phyloP scores from a whole-genome alignment of 306 rosid genomes.

The Citrullus mucosospermus region DNA sequence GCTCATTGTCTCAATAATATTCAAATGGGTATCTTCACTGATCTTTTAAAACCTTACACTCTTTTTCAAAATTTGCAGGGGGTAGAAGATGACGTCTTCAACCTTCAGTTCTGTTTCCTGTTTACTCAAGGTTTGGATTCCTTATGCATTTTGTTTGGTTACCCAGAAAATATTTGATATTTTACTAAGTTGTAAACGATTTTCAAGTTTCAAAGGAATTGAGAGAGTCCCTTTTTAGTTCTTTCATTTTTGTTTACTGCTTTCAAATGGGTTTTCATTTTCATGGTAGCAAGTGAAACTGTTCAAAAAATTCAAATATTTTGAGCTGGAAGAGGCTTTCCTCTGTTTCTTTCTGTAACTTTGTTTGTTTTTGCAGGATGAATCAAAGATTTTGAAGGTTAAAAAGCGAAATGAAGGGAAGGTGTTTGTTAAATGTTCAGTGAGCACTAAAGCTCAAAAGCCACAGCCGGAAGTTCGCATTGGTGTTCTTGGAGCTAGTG shows the following conservation, averaged over 20 bases:
- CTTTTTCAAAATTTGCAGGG: not conserved
- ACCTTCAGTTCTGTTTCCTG: not conserved
- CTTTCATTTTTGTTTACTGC: not conserved
- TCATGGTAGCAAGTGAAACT: not conserved
- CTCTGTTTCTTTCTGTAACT: not conserved
- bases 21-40: not conserved
- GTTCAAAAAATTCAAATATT: not conserved
- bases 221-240: not conserved
- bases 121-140: constrained; percentile 3
- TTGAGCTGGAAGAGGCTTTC: not conserved
- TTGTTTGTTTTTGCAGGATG: constrained; percentile 18
- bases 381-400: constrained; percentile 5
- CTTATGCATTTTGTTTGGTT: not conserved
- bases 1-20: not conserved
- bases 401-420: constrained; percentile 31
- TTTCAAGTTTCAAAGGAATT: not conserved
- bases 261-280: not conserved
- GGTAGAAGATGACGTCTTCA: not conserved
- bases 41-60: not conserved
- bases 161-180: too few relatives aligned
- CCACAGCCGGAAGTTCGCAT: constrained; percentile 49
- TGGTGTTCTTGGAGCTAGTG: constrained; percentile 99
- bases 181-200: not conserved
- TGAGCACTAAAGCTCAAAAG: constrained; percentile 22
- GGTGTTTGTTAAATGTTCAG: constrained; percentile 43